These are phyloP conservation scores for Nannochloropsis oceanica DNA, from an alignment of 108 stramenopile genomes.

Conservation along the genomic window DNA sequence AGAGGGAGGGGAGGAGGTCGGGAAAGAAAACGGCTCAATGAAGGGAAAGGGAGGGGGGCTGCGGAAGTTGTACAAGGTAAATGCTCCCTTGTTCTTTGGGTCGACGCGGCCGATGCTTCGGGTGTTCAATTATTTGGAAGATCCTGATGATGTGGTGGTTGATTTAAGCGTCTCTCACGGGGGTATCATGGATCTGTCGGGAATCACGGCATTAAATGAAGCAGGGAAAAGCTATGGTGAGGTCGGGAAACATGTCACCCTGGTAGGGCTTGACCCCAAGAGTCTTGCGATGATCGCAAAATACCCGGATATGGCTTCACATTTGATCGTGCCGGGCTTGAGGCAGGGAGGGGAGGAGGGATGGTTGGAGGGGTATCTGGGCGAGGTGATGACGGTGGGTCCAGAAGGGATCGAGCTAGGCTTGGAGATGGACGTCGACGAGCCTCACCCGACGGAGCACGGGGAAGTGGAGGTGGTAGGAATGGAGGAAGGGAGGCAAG, in stretches of 20 bases:
- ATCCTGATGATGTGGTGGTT: slow-evolving; percentile 50
- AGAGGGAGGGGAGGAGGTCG: neutral
- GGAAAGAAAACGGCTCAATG: neutral
- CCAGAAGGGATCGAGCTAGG: neutral
- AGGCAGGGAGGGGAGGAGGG: neutral
- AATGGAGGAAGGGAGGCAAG: neutral
- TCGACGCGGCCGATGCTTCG: slow-evolving; percentile 41
- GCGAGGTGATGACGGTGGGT: neutral
- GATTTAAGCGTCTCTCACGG: slow-evolving; percentile 49
- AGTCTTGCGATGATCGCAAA: neutral
- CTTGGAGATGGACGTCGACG: neutral
- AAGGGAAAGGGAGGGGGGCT: slow-evolving; percentile 2
- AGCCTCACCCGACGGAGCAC: neutral
- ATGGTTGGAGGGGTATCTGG: neutral
- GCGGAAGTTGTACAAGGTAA: slow-evolving; percentile 42
- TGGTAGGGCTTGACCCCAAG: slow-evolving; percentile 45
- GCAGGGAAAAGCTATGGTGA: slow-evolving; percentile 46
- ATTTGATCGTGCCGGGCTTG: neutral
- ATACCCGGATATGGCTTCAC: neutral
- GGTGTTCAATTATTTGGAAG: slow-evolving; percentile 45
- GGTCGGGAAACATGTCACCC: slow-evolving; percentile 45
- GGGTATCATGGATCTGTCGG: slow-evolving; percentile 52
- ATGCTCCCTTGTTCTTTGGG: slow-evolving; percentile 69
- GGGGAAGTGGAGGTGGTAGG: neutral
- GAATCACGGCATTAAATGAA: slow-evolving; percentile 50